Base-by-base conservation (phyloP, 2,329 filamentous ascomycete species). In the Bimuria novae-zelandiae region DNA sequence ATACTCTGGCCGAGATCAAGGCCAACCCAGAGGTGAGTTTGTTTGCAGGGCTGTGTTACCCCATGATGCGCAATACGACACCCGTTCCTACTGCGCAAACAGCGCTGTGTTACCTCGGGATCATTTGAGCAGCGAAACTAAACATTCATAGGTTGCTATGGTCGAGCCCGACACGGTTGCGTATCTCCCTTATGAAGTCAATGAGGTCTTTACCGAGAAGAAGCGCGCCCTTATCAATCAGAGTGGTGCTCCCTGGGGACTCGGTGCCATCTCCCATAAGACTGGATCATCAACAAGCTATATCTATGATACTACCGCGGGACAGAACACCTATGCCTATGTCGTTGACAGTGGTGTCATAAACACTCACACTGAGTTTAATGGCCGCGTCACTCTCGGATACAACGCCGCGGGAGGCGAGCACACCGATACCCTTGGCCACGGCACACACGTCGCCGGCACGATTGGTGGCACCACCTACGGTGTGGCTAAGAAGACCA, bases 301-400 rank as follows among this genome's bases (percentile, higher is more conserved):
- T 53, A 43, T 56, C 51, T 62, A 64, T 37, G 61, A 64, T 49
- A 47, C 36, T 23, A 56, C 51, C 21, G 59, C 59, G 29, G 59
- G 61, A 8, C 7, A 48, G 12, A 21, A 51, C 32, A 67, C 63
- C 63, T 84, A 79, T 7, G 82, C 79, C 19, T 88, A 82, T 67
- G 75, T 88, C n/a, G 78, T 87, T 16, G 85, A 88, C 70, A 86
- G 83, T 4, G 85, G 85, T 87, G 68, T 70, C 22, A 5, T 73
- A 49, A 67, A 72, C 29, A 78, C 75, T 5, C 85, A 88, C 71
- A 42, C 23, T n/a, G 53, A 67, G 47, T 67, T 67, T 29, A 61
- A 53, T n/a, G 61, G 60, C 21, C 63, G 64, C 46, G 59, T 55
- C 12, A 57, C 56, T 21, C 50, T 62, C 19, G 55, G 52, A n/a